Base-by-base conservation (phyloP, 768 basidiomycete species). In the Leccinum aurantiacum region DNA sequence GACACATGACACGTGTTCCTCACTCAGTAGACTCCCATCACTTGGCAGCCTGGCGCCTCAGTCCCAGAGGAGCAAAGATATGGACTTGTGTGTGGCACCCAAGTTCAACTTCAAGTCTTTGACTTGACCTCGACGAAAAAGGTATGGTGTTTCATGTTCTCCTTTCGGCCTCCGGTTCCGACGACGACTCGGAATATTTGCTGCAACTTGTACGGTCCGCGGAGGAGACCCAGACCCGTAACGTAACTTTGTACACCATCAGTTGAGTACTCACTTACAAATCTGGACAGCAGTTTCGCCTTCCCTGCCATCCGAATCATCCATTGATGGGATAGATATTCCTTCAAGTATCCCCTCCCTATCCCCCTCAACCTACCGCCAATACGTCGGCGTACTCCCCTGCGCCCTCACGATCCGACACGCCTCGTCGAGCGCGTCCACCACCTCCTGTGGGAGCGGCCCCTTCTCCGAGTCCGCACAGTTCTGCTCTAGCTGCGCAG, bases 371-470 rank as follows among this genome's bases (percentile, higher is more conserved):
- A 41, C n/a, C 9, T 41, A 41, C 2, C 76, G 70, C 76, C 77
- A 79, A 62, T 80, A 79, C 19, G 60, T 53, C 2, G 77, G 75
- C 19, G 66, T 70, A 56, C 69, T 76, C 29, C 63, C 75, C 46
- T 71, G 69, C 9, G 65, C 68, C 44, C 69, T 71, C 14, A 81
- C 79, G 57, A 78, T 74, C 53, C 64, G 62, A 66, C 77, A 79
- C 2, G 83, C 82, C 60, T 84, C 77, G 54, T 86, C 80, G 10
- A 85, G 69, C 17, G 78, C 80, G 50, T 77, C 68, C 6, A 85
- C 71, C 1, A 87, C 76, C 29, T 80, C 82, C 41, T 82, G 76
- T 3, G 83, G 81, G 33, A 86, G 74, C 0, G 83, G 82, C 0
- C 84, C 84, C 67, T 83, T 82, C 63, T 77, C 82, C 52, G 75